Evolutionary conservation across 108 stramenopile species (phyloP), one percentile per base, ranked within the genome.

Genomic region (Skeletonema grethae): DNA sequence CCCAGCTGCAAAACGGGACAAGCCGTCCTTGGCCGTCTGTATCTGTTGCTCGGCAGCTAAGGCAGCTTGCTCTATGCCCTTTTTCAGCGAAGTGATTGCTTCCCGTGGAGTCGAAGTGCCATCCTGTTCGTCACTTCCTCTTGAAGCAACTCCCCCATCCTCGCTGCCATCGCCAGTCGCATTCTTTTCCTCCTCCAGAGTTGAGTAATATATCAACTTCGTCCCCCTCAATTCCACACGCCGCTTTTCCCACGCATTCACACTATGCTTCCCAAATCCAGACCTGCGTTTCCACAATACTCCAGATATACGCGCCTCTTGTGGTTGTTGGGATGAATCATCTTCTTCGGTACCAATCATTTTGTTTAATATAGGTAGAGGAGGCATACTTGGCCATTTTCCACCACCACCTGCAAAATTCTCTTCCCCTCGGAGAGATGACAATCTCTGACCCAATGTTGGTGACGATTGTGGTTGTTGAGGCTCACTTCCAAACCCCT

Each of bases 251-350:
- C 80, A 82, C 7, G 80, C 69, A 57, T 77, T 76, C 38, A 29
- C 15, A 38, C 63, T 67, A 7, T 53, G 70, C 22, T 82, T 82
- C 7, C 76, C 80, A 2, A 80, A 50, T 8, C 75, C 80, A 10
- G 70, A 72, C 7, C 80, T 56, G 25, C 76, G 63, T 77, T 82
- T 82, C 80, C 80, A 82, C 46, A 77, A 41, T 4, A 77, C 50
- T 34, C 39, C 76, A 25, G 80, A 82, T 5, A 80, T 63, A 25
- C 46, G 9, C 18, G 67, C 43, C 15, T 69, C 67, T 28, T 72
- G 68, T 18, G 76, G 7, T 24, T 80, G 7, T 24, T 53, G 6
- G 0, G 7, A 7, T 22, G 50, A 53, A 20, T 53, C 50, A 0
- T 53, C 22, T 53, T 53, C 50, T 20, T 53, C 50, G 2, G 6